Evolutionary conservation across 2,329 filamentous ascomycete species (phyloP), one percentile per base, ranked within the genome.

Genomic region (Plectosphaerella sp.): DNA sequence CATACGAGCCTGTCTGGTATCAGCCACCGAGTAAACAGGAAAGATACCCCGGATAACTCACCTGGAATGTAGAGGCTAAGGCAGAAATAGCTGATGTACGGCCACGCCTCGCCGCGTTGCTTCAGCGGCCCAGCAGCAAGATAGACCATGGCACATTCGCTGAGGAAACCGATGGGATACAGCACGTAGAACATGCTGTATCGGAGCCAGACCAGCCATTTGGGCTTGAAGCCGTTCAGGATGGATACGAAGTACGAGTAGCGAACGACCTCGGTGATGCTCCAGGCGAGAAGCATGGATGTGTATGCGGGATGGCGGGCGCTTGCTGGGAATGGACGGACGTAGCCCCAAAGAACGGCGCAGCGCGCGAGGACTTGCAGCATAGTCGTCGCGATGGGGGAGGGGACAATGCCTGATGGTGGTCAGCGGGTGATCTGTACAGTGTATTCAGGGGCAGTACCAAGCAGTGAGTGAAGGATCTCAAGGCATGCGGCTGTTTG

Each of bases 121-220:
- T 61, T 63, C 3, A 83, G 84, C 2, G 88, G 84, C 10, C 71
- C 77, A 47, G 87, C 79, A 2, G 89, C 84, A 51, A 78, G 75
- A 65, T 84, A 89, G 48, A 97, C 84, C 63, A 97, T 80, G 71
- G 81, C 83, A 62, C 88, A 89, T 77, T 99, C 94, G 71, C 89
- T 93, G 39, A 81, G 77, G 64, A 97, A 96, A 45, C 94, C 94
- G 54, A 97, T 67, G 1, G 94, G 94, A 71, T 99, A 99, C 18
- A 99, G 81, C 37, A 97, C 74, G 62, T 89, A 91, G 72, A 99
- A 99, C 8, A 89, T 91, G 69, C 94, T 96, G 72, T 97, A 92
- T 62, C 91, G 79, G 69, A 95, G 74, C 88, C 91, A 96, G 35
- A 83, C 84, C 66, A 96, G 79, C 54, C 78, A 74, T 0, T 62